Evolutionary conservation across 352 stramenopile species (phyloP), one percentile per base, ranked within the genome.

Genomic region (Phytophthora hybrid): DNA sequence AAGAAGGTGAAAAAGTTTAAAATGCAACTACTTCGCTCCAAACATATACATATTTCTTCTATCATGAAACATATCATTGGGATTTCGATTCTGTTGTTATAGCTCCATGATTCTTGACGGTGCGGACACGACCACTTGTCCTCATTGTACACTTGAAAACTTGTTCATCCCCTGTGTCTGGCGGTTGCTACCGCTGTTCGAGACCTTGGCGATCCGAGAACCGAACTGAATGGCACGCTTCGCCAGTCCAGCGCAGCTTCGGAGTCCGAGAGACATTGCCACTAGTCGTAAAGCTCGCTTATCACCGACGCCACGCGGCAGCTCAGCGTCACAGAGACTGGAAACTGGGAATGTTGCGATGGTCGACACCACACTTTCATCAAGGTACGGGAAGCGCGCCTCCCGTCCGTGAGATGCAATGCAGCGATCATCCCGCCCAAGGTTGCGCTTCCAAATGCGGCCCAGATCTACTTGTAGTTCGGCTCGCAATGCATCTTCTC

Each of bases 211-310:
- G 69, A 98, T 97, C 3, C 93, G 83, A 65, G 91, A 86, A 41
- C 87, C 97, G 71, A 99, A 99, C 73, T 99, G 97, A 66, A 99
- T 99, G 5, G 97, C 97, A 14, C 96, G 85, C 73, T 99, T 99
- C 0, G 94, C 89, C 16, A 98, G 76, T 4, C 58, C 62, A n/a
- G 81, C 76, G 54, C 83, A 93, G 61, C 81, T 82, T 49, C 53
- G 41, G 0, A 98, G 75, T 10, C 92, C 93, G 23, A 98, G 77
- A 51, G 81, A 65, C 39, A 73, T 76, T 5, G 89, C 93, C 3
- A 97, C 88, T 14, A 96, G 34, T 7, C 97, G 82, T 54, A 99
- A 76, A 39, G 98, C 89, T 23, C 88, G 82, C 67, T 99, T 99
- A 55, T 99, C 97, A 19, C 95, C 97, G 21, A 89, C 62, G 23